These are phyloP conservation scores for Lipomyces orientalis DNA, from an alignment of 805 yeast genomes.

Conservation along the genomic window DNA sequence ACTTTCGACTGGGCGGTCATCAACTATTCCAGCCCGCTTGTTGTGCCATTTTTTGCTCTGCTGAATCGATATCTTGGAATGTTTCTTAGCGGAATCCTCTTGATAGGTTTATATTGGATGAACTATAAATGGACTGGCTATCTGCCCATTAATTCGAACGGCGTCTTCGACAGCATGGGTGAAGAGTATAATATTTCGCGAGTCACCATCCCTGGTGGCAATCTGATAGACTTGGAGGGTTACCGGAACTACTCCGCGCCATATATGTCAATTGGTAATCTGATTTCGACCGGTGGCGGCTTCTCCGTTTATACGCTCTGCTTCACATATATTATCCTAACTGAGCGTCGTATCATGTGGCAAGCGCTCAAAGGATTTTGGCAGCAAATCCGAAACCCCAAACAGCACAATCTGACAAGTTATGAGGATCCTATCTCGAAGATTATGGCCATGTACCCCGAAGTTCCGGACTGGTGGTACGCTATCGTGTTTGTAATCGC, in stretches of 20 bases:
- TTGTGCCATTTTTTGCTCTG: constrained; percentile 52
- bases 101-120: constrained; percentile 58
- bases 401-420: neutral
- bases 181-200: constrained; percentile 54
- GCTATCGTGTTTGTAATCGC: constrained; percentile 50
- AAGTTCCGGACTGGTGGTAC: constrained; percentile 56
- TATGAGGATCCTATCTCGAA: constrained; percentile 49
- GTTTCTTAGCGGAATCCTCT: constrained; percentile 57
- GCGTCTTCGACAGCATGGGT: constrained; percentile 43
- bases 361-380: constrained; percentile 7
- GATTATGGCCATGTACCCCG: constrained; percentile 60
- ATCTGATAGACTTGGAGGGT: constrained; percentile 50
- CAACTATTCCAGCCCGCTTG: constrained; percentile 50
- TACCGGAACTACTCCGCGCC: constrained; percentile 67
- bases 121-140: constrained; percentile 53
- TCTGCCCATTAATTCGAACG: constrained; percentile 55
- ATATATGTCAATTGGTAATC: constrained; percentile 56
- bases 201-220: constrained; percentile 51
- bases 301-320: constrained; percentile 60
- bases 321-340: constrained; percentile 54
- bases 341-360: constrained; percentile 45
- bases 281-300: constrained; percentile 57
- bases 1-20: constrained; percentile 49
- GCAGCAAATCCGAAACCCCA: constrained; percentile 42
- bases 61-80: constrained; percentile 47